Evolutionary conservation across 805 yeast species (phyloP), one percentile per base, ranked within the genome.

Genomic region (Pichia membranifaciens): DNA sequence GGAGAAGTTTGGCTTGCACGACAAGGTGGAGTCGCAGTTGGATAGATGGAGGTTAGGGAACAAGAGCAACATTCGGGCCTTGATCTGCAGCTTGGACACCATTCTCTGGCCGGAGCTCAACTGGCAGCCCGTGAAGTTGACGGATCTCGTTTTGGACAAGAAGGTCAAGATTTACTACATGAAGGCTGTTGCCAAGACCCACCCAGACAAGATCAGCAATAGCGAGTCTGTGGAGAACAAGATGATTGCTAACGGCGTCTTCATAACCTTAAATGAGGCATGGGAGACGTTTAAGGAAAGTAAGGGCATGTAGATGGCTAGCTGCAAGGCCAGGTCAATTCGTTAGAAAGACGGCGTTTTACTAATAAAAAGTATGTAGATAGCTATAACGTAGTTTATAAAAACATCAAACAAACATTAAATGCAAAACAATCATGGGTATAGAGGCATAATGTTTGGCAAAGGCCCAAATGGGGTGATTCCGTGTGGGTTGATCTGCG

Each of bases 381-480:
- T n/a, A n/a, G n/a, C n/a, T n/a, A n/a, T n/a, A n/a, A n/a, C n/a
- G n/a, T n/a, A n/a, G n/a, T n/a, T n/a, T n/a, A n/a, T n/a, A n/a
- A n/a, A n/a, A n/a, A n/a, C n/a, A n/a, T n/a, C n/a, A n/a, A n/a
- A n/a, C n/a, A n/a, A n/a, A n/a, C n/a, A n/a, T n/a, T n/a, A n/a
- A n/a, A n/a, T n/a, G n/a, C n/a, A n/a, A n/a, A n/a, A n/a, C n/a
- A 16, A n/a, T 46, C 29, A 48, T 13, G 49, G 51, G 43, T 51
- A 56, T 49, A 74, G 62, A 8, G 83, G 79, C 54, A 72, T 65
- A 51, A 89, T 85, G 58, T 87, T 67, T 31, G 96, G 95, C 36
- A 81, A 58, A 17, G 98, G 98, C 2, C 98, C 98, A 32, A 84
- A 57, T 3, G 98, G 95, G 3, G 96, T 84, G 53, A 93, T 84